phyloP scores from a whole-genome alignment of 2,329 filamentous ascomycete species.

The Capronia epimyces region DNA sequence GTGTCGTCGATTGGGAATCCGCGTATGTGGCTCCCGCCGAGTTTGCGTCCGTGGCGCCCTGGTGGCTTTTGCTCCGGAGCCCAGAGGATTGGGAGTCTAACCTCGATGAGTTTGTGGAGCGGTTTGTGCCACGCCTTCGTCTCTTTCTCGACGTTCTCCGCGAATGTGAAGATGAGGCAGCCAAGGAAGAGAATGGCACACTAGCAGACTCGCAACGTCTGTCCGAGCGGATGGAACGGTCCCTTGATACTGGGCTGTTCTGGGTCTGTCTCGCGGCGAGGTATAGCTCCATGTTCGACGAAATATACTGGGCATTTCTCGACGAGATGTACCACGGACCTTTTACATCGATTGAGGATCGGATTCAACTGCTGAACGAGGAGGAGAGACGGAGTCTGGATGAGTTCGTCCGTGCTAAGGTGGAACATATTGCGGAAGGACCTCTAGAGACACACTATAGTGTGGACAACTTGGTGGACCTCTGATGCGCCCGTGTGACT shows the following conservation, averaged over 20 bases:
- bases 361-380: conserved; percentile 24
- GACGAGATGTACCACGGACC: conserved; percentile 27
- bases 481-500: not conserved
- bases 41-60: conserved; percentile 30
- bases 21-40: conserved; percentile 26
- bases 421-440: conserved; percentile 21
- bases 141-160: conserved; percentile 30
- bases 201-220: not conserved
- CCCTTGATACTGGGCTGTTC: conserved; percentile 1
- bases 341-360: conserved; percentile 30
- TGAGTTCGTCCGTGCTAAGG: conserved; percentile 28
- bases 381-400: conserved; percentile 29
- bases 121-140: conserved; percentile 27
- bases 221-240: not conserved
- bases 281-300: conserved; percentile 8
- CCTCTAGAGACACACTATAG: conserved; percentile 5
- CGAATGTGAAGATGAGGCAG: conserved; percentile 26
- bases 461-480: conserved; percentile 5
- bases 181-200: not conserved
- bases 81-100: conserved; percentile 32
- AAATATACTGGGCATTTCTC: conserved; percentile 8
- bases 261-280: conserved; percentile 9
- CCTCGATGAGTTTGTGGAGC: conserved; percentile 28
- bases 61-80: conserved; percentile 27
- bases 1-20: conserved; percentile 34